phyloP scores from a whole-genome alignment of 2,329 filamentous ascomycete species.

The Zasmidium angulare region DNA sequence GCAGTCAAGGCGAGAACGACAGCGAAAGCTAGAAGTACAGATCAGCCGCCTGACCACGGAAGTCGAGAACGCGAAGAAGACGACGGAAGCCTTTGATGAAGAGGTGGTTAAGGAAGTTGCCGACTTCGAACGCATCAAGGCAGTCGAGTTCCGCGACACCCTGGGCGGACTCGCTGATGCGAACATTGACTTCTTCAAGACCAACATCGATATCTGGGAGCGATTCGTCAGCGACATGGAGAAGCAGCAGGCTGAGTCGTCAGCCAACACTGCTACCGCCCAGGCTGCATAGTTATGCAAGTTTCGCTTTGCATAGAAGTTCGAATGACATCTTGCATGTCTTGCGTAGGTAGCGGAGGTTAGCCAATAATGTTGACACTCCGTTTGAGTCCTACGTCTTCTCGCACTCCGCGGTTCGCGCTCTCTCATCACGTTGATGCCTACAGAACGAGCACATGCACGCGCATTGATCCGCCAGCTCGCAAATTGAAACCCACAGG shows the following conservation, averaged over 20 bases:
- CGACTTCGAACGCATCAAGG: slow-evolving; percentile 96
- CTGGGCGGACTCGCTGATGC: slow-evolving; percentile 79
- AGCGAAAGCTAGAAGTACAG: slow-evolving; percentile 85
- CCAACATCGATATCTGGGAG: slow-evolving; percentile 82
- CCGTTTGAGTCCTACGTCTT: not conserved
- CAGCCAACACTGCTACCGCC: not conserved
- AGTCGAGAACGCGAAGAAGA: slow-evolving; percentile 82
- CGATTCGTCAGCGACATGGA: slow-evolving; percentile 75
- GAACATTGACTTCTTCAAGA: slow-evolving; percentile 83
- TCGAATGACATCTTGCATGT: too few species aligned
- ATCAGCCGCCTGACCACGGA: slow-evolving; percentile 89
- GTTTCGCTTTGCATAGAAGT: too few species aligned
- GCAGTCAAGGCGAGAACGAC: slow-evolving; percentile 79
- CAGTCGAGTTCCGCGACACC: slow-evolving; percentile 84
- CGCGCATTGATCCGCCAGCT: not conserved
- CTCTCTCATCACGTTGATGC: not conserved
- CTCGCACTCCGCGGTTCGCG: not conserved
- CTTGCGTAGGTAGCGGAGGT: not conserved
- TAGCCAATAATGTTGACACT: not conserved
- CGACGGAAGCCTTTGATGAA: slow-evolving; percentile 90
- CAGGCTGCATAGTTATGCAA: not conserved
- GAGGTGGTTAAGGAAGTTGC: slow-evolving; percentile 90
- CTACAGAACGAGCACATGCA: not conserved
- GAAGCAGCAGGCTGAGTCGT: slow-evolving; percentile 34
- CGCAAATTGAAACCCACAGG: not conserved